Conservation (phyloP, 805 yeast species). For the baker's yeast (Saccharomyces cerevisiae) region DNA sequence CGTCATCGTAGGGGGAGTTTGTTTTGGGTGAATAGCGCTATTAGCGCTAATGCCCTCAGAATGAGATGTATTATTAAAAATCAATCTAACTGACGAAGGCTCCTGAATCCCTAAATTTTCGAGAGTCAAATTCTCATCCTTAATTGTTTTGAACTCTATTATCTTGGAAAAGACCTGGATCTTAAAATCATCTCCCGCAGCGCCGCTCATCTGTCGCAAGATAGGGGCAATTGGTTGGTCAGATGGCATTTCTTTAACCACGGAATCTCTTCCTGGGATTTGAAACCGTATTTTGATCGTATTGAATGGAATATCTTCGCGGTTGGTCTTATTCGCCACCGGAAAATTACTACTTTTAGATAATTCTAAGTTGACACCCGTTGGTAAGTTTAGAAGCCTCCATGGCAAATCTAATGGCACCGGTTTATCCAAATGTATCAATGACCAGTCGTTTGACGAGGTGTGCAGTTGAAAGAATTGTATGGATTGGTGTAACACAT, state of each 20-base stretch:
- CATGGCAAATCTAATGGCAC: constrained; percentile 37
- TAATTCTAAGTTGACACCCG: constrained; percentile 37
- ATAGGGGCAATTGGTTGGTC: background rate
- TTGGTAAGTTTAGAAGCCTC: constrained; percentile 37
- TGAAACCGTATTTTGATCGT: constrained; percentile 29
- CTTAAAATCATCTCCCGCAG: background rate
- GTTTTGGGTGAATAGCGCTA: background rate
- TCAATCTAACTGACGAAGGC: constrained; percentile 9
- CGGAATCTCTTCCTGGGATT: constrained; percentile 16
- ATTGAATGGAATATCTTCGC: background rate
- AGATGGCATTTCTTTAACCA: constrained; percentile 18
- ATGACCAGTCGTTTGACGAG: constrained; percentile 15
- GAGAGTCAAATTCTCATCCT: constrained; percentile 10
- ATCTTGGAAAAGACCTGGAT: constrained; percentile 19
- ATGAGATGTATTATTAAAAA: background rate
- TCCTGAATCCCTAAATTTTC: constrained; percentile 13
- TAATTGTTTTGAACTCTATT: constrained; percentile 5
- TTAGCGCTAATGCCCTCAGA: background rate
- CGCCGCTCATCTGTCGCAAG: background rate
- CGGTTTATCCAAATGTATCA: constrained; percentile 27
- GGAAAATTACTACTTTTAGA: constrained; percentile 3
- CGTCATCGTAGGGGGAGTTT: background rate
- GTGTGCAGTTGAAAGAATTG: constrained; percentile 31
- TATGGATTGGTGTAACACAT: constrained; percentile 31
- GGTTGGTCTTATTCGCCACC: background rate